Conservation (phyloP, 1,284 basidiomycete species). For the Ustilago lituana region DNA sequence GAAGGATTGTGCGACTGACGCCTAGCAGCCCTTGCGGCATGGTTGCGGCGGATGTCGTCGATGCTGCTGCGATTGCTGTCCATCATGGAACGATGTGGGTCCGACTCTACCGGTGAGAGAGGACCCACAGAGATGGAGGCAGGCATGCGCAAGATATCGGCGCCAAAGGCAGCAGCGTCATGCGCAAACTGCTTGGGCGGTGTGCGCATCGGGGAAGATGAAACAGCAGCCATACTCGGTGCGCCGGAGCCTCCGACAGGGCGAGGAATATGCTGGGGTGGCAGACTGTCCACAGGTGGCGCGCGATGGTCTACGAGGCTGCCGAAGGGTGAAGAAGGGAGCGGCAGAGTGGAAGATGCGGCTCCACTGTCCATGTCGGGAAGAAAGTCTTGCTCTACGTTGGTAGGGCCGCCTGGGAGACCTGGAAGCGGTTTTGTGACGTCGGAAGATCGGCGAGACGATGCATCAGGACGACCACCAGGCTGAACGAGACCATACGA, state of each 20-base stretch:
- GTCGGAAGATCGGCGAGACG: slow-evolving; percentile 21
- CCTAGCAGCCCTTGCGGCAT: slow-evolving; percentile 50
- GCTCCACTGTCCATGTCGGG: slow-evolving; percentile 15
- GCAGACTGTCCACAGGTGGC: slow-evolving; percentile 19
- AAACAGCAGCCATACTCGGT: slow-evolving; percentile 5
- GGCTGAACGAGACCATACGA: slow-evolving; percentile 45
- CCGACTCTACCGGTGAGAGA: slow-evolving; percentile 48
- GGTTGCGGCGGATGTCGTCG: slow-evolving; percentile 58
- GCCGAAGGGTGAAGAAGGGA: background rate
- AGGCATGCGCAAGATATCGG: slow-evolving; percentile 28
- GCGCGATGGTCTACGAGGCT: slow-evolving; percentile 21
- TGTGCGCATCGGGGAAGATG: slow-evolving; percentile 20
- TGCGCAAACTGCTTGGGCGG: slow-evolving; percentile 23
- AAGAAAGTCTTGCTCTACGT: slow-evolving; percentile 36
- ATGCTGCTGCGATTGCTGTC: slow-evolving; percentile 59
- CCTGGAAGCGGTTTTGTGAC: slow-evolving; percentile 48
- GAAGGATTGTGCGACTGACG: slow-evolving; percentile 29
- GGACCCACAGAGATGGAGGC: slow-evolving; percentile 26
- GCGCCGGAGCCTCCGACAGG: slow-evolving; percentile 16
- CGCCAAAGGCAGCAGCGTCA: slow-evolving; percentile 1
- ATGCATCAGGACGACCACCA: slow-evolving; percentile 28
- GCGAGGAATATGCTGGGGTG: slow-evolving; percentile 57
- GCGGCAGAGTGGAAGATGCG: slow-evolving; percentile 1
- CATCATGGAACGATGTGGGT: slow-evolving; percentile 51
- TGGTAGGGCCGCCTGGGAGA: slow-evolving; percentile 20